Base-by-base conservation (phyloP, 208 protist species). In the Acanthamoeba castellanii region DNA sequence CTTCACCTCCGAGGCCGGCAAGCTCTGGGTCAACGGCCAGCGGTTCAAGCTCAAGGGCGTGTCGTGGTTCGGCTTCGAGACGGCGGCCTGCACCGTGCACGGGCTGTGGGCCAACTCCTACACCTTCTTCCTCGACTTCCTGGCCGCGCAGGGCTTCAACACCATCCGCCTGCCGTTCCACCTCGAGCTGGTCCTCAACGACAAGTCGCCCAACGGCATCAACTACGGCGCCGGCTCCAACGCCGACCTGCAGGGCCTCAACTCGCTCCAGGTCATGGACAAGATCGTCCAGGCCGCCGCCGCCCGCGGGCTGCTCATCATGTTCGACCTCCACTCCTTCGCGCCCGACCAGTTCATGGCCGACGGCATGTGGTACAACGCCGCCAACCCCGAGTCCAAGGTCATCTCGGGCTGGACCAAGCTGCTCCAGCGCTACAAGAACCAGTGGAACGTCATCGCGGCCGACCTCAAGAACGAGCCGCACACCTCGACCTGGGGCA, bases 151-250 rank as follows among this genome's bases (percentile, higher is more conserved):
- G 11, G 78, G 78, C 37, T 87, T 87, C 78, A 87, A 87, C 50
- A 37, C 78, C 32, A 87, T 87, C 20, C 20, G 78, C 6, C 55
- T 96, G 50, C 95, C 95, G 52, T 96, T 96, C 47, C 76, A 74
- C 22, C 74, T 95, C 22, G 55, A 96, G 34, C 64, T 96, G 34
- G 81, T 95, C 4, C 68, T 96, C 30, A 94, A 95, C 45, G 90
- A 96, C 61, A 66, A 59, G 22, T 50, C 64, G 85, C 95, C 95
- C 47, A 96, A 45, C n/a, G 50, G 30, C 95, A 32, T 95, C 85
- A 74, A 91, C 91, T 57, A 95, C 74, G 34, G 95, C 89, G 68
- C 55, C 74, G 34, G 95, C 89, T 59, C 55, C 85, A 96, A 90
- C 85, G 47, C 91, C 70, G 32, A 81, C 55, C 45, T 85, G 78